Evolutionary conservation across 805 yeast genomes (phyloP).

Genomic region (Cyberlindnera saturnus): DNA sequence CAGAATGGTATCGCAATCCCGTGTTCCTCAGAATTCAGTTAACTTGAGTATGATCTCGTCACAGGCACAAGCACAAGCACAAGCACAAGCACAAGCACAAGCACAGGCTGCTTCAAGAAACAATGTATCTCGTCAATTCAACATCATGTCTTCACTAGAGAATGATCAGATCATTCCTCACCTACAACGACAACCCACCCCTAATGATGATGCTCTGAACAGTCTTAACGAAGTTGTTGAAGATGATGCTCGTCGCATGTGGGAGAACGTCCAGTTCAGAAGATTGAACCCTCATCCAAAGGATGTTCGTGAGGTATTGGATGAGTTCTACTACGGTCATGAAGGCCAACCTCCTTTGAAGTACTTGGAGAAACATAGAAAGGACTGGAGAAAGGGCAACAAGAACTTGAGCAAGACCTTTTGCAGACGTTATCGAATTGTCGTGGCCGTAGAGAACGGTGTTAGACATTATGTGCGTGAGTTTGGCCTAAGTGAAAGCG

Average conservation of each 20-base stretch:
- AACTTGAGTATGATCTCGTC: slow-evolving; percentile 6
- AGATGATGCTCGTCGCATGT: slow-evolving; percentile 11
- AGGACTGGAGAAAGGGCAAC: slow-evolving; percentile 24
- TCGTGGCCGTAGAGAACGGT: slow-evolving; percentile 23
- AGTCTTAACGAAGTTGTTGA: slow-evolving; percentile 10
- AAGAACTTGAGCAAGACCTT: slow-evolving; percentile 22
- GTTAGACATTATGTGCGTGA: slow-evolving; percentile 13
- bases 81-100: background rate
- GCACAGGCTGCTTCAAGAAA: background rate
- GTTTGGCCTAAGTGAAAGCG: slow-evolving; percentile 12
- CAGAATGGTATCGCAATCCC: slow-evolving; percentile 11
- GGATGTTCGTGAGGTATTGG: slow-evolving; percentile 23
- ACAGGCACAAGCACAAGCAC: background rate
- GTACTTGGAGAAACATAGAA: slow-evolving; percentile 22
- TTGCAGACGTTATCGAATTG: slow-evolving; percentile 22
- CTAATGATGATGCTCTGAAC: slow-evolving; percentile 2
- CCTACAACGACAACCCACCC: slow-evolving; percentile 1
- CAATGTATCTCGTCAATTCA: slow-evolving; percentile 1
- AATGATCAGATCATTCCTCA: slow-evolving; percentile 10
- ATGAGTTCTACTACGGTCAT: slow-evolving; percentile 23
- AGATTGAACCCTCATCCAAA: slow-evolving; percentile 21
- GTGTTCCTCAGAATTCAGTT: slow-evolving; percentile 12
- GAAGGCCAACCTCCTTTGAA: slow-evolving; percentile 24
- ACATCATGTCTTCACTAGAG: slow-evolving; percentile 5
- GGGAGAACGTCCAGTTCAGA: slow-evolving; percentile 16